Conservation (phyloP, 2,329 filamentous ascomycete species). For the Helotiales sp. region DNA sequence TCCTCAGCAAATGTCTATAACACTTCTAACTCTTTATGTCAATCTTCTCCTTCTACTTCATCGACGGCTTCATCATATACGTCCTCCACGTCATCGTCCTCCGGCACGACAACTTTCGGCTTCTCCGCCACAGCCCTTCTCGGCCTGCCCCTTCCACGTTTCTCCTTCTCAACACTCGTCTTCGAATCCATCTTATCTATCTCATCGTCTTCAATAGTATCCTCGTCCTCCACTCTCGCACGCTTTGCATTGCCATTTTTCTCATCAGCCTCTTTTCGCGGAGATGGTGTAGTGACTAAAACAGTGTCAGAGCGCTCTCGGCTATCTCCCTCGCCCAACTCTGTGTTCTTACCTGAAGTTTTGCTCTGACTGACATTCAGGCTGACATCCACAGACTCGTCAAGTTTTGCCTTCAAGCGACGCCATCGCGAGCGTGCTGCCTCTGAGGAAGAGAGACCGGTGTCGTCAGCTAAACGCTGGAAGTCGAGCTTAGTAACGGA, state of each 20-base stretch:
- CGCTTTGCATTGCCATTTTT: background rate
- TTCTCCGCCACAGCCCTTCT: background rate
- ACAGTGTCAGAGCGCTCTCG: background rate
- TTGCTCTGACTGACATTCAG: background rate
- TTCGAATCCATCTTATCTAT: background rate
- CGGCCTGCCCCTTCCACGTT: background rate
- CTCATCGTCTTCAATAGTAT: background rate
- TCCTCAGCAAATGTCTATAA: no score
- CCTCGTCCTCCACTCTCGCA: no score
- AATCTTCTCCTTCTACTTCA: background rate
- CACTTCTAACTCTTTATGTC: background rate
- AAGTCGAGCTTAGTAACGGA: background rate
- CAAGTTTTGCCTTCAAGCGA: conserved; percentile 1
- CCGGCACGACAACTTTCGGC: background rate
- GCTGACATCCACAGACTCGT: background rate
- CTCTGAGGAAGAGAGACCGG: background rate
- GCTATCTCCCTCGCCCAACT: background rate
- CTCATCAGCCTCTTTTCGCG: background rate
- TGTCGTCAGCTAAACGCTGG: background rate
- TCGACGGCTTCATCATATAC: background rate
- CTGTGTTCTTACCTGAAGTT: background rate
- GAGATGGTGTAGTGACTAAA: background rate
- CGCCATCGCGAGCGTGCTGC: conserved; percentile 7
- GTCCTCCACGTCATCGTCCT: background rate
- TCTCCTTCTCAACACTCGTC: background rate